These are phyloP conservation scores for Brassica juncea DNA, from an alignment of 345 rosid species.

Conservation along the genomic window DNA sequence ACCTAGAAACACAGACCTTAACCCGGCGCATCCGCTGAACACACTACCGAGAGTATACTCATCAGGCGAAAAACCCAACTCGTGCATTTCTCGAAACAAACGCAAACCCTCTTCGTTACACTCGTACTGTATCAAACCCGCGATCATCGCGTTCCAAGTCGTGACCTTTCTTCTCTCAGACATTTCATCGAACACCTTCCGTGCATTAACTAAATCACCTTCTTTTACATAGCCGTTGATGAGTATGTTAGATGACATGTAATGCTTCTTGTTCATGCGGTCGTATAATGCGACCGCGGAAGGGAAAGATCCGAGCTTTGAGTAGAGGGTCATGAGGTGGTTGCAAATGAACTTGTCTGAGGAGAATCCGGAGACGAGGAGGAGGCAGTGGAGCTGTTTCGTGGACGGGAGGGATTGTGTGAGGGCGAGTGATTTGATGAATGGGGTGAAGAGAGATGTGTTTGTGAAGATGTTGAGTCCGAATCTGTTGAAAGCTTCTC, in stretches of 20 bases:
- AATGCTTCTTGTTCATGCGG: constrained; percentile 53
- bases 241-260: constrained; percentile 79
- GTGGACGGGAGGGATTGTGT: constrained; percentile 42
- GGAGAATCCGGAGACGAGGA: constrained; percentile 66
- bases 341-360: constrained; percentile 63
- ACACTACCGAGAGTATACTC: constrained; percentile 67
- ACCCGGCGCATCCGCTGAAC: constrained; percentile 66
- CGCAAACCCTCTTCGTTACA: constrained; percentile 56
- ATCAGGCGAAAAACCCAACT: constrained; percentile 54
- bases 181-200: constrained; percentile 69
- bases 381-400: constrained; percentile 69
- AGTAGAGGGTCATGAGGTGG: constrained; percentile 75
- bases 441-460: constrained; percentile 56
- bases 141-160: constrained; percentile 71
- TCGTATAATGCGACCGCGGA: constrained; percentile 50
- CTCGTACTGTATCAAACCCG: constrained; percentile 58
- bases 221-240: constrained; percentile 49
- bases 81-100: constrained; percentile 58
- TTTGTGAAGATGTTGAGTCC: constrained; percentile 57
- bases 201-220: constrained; percentile 56
- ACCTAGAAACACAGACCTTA: constrained; percentile 48
- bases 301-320: constrained; percentile 56
- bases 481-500: constrained; percentile 58
- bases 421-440: constrained; percentile 54
- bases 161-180: constrained; percentile 59